Percentiles rank a stretch among this genome's conserved stretches.
Conservation (phyloP, 805 yeast species). For the Suhomyces kilbournensis region DNA sequence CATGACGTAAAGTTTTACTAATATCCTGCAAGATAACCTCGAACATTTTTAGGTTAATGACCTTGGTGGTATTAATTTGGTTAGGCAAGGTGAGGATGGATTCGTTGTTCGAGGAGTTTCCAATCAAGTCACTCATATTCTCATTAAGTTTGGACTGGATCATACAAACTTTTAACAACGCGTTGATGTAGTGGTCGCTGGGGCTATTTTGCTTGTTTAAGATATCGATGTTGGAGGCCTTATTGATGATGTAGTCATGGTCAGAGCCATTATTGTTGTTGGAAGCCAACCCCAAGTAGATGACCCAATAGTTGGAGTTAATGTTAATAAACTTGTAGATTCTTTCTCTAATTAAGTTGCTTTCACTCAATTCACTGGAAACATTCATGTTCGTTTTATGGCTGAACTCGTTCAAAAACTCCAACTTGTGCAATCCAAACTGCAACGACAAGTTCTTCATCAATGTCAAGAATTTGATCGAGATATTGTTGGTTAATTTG, state of each 20-base stretch:
- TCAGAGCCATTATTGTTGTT: conserved; percentile 20
- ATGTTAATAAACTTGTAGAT: conserved; percentile 42
- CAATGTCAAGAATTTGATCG: conserved; percentile 36
- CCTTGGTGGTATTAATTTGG: conserved; percentile 24
- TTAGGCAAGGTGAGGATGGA: conserved; percentile 12
- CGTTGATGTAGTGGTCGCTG: conserved; percentile 22
- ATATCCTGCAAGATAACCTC: conserved; percentile 38
- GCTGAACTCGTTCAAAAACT: conserved; percentile 41
- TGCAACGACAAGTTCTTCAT: conserved; percentile 40
- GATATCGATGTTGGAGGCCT: conserved; percentile 28
- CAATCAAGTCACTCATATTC: conserved; percentile 31
- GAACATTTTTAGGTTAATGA: conserved; percentile 42
- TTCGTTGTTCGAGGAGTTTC: conserved; percentile 12
- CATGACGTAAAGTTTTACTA: conserved; percentile 7
- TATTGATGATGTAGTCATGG: conserved; percentile 38
- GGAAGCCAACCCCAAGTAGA: conserved; percentile 35
- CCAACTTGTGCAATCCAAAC: conserved; percentile 41
- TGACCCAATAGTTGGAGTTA: conserved; percentile 43
- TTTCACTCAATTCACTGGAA: conserved; percentile 26
- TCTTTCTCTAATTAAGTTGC: conserved; percentile 37
- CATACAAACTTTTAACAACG: conserved; percentile 28
- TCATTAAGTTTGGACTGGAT: conserved; percentile 41
- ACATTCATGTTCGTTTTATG: conserved; percentile 26
- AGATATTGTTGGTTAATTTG: conserved; percentile 28
- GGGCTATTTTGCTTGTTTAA: conserved; percentile 6